Conservation (phyloP, 129 eudicot genomes). For the Ambrosia artemisiifolia region DNA sequence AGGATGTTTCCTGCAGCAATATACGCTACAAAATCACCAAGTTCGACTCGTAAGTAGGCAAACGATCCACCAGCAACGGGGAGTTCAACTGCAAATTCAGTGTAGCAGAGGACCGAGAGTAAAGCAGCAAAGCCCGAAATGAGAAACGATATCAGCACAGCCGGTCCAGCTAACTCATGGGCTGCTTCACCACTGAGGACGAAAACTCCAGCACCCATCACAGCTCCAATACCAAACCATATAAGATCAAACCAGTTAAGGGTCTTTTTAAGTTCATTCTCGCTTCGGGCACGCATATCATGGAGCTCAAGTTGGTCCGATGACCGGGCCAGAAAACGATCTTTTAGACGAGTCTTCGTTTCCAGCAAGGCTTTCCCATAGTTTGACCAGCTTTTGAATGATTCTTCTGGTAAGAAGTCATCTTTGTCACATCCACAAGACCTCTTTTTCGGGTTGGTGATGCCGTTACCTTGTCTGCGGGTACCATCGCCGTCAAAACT, state of each 20-base stretch:
- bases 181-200: conserved; percentile 79
- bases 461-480: conserved; percentile 26
- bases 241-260: conserved; percentile 73
- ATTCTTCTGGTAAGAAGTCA: conserved; percentile 72
- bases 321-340: conserved; percentile 63
- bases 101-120: conserved; percentile 77
- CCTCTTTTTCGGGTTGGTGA: conserved; percentile 25
- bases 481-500: conserved; percentile 18
- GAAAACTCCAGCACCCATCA: conserved; percentile 83
- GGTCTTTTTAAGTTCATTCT: conserved; percentile 51
- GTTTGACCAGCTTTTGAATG: conserved; percentile 69
- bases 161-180: conserved; percentile 57
- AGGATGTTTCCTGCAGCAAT: conserved; percentile 83
- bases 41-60: conserved; percentile 71
- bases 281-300: conserved; percentile 51
- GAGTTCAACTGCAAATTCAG: conserved; percentile 74
- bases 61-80: conserved; percentile 90
- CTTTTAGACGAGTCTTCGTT: conserved; percentile 46
- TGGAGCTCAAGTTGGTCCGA: conserved; percentile 46
- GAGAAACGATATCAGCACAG: conserved; percentile 58
- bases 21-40: conserved; percentile 75
- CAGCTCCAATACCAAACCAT: conserved; percentile 79
- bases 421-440: conserved; percentile 51
- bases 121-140: conserved; percentile 69
- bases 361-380: conserved; percentile 49